Evolutionary conservation across 805 yeast genomes (phyloP), one percentile per base, ranked within the genome.

Genomic region (Zygosaccharomyces gambellarensis): DNA sequence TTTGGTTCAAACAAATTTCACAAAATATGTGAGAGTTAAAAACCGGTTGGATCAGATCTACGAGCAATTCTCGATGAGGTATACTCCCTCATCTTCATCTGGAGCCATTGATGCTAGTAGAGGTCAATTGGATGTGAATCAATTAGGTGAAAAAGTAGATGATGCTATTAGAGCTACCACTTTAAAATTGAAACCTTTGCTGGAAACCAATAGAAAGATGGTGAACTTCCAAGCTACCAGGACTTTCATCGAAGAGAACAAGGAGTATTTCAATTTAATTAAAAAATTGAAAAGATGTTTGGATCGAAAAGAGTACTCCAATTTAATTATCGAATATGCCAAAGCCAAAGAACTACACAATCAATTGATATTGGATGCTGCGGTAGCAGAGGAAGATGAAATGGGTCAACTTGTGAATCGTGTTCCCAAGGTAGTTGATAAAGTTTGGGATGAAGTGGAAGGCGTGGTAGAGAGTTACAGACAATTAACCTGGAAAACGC

Each of bases 21-120:
- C 79, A 47, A 74, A 76, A 55, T 85, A 83, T 54, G 87, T 86
- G 29, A 77, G 77, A 53, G 75, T 83, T 25, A 86, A 86, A 59
- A 78, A 83, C 22, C 71, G 79, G 3, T 67, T 86, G 32, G 90
- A 85, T 59, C 74, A 75, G 25, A 81, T 84, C 3, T 77, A 81
- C 52, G 70, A 65, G 19, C 82, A 79, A 53, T 80, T 83, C 56
- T 68, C 61, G 1, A 49, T 73, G 28, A 58, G 60, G n/a, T 61
- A 70, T 14, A 75, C 74, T 5, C 50, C 63, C 19, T 25, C 53
- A 7, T 36, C 43, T 22, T 27, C 38, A 4, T 30, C 44, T 12
- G 48, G 40, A 5, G 10, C 36, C 12, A 41, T 51, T 12, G 56
- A 51, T 30, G 55, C 57, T 21, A 59, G 59, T 10, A 47, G 51